Conservation (phyloP, 169 alveolate species). For the Cryptosporidium sp. region DNA sequence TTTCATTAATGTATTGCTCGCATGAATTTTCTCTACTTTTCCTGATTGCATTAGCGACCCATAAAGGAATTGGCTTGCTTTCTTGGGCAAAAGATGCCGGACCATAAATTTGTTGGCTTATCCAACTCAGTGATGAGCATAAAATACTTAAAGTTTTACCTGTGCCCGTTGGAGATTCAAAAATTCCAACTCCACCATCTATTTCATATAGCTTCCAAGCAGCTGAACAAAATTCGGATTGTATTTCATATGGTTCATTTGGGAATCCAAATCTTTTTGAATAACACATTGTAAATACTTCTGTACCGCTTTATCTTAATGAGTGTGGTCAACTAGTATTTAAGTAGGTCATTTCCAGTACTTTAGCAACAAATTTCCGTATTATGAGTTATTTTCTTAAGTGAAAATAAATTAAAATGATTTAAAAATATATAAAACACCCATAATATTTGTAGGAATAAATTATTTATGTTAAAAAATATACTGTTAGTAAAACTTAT, state of each 20-base stretch:
- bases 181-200: constrained; percentile 80
- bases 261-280: constrained; percentile 34
- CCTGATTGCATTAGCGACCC: constrained; percentile 29
- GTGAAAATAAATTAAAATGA: too few relatives aligned
- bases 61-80: constrained; percentile 4
- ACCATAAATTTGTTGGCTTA: neutral
- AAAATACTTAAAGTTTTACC: constrained; percentile 85
- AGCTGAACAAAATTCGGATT: constrained; percentile 29
- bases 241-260: constrained; percentile 53
- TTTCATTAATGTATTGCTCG: neutral
- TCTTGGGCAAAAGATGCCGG: neutral
- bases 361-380: neutral
- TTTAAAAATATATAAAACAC: too few relatives aligned
- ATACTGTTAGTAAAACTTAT: too few relatives aligned
- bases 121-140: constrained; percentile 85
- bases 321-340: neutral
- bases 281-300: neutral
- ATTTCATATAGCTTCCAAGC: constrained; percentile 30
- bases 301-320: neutral
- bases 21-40: neutral
- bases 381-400: too few relatives aligned
- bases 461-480: too few relatives aligned
- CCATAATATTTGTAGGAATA: neutral
- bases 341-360: neutral
- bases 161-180: constrained; percentile 91